Evolutionary conservation across 2,329 filamentous ascomycete species (phyloP).

Genomic region (Blastomyces gilchristii): DNA sequence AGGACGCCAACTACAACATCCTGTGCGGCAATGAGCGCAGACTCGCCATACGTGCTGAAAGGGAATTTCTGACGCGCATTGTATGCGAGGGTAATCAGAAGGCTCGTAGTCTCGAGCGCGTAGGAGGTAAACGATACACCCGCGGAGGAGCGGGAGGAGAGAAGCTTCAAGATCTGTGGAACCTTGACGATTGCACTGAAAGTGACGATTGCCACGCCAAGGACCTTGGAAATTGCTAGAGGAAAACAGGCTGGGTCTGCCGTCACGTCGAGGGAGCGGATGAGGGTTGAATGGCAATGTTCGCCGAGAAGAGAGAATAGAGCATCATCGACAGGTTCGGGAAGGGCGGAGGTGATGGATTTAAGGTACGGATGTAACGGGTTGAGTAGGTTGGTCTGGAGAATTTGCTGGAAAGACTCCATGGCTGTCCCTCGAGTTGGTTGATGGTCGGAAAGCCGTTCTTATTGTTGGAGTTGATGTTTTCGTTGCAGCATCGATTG

Average conservation of each 20-base stretch:
- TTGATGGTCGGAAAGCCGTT: background rate
- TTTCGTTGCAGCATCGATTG: background rate
- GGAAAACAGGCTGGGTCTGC: slow-evolving; percentile 71
- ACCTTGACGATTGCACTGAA: slow-evolving; percentile 90
- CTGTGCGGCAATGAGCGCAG: slow-evolving; percentile 80
- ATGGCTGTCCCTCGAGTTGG: slow-evolving; percentile 20
- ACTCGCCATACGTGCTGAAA: slow-evolving; percentile 95
- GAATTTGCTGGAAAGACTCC: slow-evolving; percentile 35
- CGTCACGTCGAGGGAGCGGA: slow-evolving; percentile 70
- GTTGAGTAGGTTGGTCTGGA: slow-evolving; percentile 32
- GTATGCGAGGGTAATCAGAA: slow-evolving; percentile 85
- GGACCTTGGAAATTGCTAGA: slow-evolving; percentile 79
- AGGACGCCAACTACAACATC: slow-evolving; percentile 82
- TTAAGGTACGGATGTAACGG: slow-evolving; percentile 43
- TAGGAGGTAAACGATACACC: slow-evolving; percentile 87
- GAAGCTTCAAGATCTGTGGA: slow-evolving; percentile 88
- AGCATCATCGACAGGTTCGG: slow-evolving; percentile 61
- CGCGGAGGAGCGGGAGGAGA: slow-evolving; percentile 65
- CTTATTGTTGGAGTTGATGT: background rate
- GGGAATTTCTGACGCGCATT: slow-evolving; percentile 85
- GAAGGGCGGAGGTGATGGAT: slow-evolving; percentile 63
- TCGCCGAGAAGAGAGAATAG: slow-evolving; percentile 71
- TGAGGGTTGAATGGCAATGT: slow-evolving; percentile 72
- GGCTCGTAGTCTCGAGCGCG: slow-evolving; percentile 77
- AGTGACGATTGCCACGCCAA: slow-evolving; percentile 87